phyloP scores from a whole-genome alignment of 176 grass and related monocot genomes.

The Aegilops sharonensis region DNA sequence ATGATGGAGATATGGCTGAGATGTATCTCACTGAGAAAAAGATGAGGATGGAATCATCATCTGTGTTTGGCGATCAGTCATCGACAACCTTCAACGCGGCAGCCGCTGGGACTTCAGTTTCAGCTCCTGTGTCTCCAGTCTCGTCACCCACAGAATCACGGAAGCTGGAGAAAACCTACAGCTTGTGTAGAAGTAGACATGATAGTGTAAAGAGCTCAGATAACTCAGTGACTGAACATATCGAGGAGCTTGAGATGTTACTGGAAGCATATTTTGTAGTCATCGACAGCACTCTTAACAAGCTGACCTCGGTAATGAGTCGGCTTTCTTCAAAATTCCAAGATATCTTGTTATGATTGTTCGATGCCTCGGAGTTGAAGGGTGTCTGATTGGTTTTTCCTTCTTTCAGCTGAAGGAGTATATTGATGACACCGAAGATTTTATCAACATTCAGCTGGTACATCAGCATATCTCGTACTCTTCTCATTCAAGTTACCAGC shows the following conservation, averaged over 20 bases:
- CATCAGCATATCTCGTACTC: slow-evolving; percentile 12
- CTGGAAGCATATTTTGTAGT: slow-evolving; percentile 98
- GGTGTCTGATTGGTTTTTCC: neutral
- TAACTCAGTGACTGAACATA: slow-evolving; percentile 61
- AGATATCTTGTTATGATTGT: neutral
- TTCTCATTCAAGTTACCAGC: neutral
- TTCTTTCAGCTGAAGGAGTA: slow-evolving; percentile 92
- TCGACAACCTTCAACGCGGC: slow-evolving; percentile 43
- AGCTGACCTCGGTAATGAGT: slow-evolving; percentile 79
- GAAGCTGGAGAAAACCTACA: slow-evolving; percentile 79
- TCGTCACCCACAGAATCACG: slow-evolving; percentile 68
- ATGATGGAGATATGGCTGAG: slow-evolving; percentile 98
- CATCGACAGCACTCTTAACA: slow-evolving; percentile 91
- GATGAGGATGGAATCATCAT: slow-evolving; percentile 70
- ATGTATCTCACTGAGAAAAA: slow-evolving; percentile 96
- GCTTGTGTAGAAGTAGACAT: slow-evolving; percentile 84
- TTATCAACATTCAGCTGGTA: slow-evolving; percentile 99
- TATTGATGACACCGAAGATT: slow-evolving; percentile 98
- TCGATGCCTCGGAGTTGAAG: neutral
- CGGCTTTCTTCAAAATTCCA: neutral
- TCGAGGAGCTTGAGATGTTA: slow-evolving; percentile 94
- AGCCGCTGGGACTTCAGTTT: slow-evolving; percentile 53
- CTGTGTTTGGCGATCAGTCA: slow-evolving; percentile 69
- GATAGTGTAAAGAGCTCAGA: slow-evolving; percentile 72
- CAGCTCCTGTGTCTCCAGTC: slow-evolving; percentile 82